Conservation (phyloP, 176 grass and related monocot genomes). For the Aegilops tauschii region DNA sequence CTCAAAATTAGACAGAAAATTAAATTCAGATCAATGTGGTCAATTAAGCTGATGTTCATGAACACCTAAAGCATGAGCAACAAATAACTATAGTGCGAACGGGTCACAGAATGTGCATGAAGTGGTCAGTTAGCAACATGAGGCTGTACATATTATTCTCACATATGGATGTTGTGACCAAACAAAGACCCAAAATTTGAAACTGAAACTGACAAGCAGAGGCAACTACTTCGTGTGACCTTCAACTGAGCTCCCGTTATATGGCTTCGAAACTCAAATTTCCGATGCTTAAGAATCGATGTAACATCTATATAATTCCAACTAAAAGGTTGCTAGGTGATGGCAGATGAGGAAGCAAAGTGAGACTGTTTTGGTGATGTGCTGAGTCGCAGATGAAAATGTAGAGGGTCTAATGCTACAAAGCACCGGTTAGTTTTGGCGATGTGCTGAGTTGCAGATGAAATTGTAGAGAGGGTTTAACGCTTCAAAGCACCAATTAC, state of each 20-base stretch:
- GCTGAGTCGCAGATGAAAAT: not conserved
- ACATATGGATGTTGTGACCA: conserved; percentile 17
- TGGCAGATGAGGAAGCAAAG: not conserved
- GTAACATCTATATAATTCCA: no score
- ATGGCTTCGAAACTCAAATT: not conserved
- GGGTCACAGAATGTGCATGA: not conserved
- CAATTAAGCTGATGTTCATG: not conserved
- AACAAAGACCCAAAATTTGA: conserved; percentile 20
- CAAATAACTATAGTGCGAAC: not conserved
- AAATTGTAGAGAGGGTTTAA: not conserved
- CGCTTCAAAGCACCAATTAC: not conserved
- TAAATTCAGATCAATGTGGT: not conserved
- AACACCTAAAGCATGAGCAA: not conserved
- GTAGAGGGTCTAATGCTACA: not conserved
- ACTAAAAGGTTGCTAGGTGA: not conserved
- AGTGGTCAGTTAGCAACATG: not conserved
- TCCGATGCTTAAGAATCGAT: not conserved
- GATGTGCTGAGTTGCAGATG: not conserved
- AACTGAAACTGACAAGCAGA: not conserved
- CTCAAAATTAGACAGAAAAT: not conserved
- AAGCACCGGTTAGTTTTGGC: not conserved
- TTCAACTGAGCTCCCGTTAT: not conserved
- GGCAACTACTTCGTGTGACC: conserved; percentile 11
- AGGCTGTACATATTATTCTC: not conserved
- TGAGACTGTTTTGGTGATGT: not conserved